Conservation (phyloP, 1,139 yeast genomes). For the Sugiyamaella castrensis region DNA sequence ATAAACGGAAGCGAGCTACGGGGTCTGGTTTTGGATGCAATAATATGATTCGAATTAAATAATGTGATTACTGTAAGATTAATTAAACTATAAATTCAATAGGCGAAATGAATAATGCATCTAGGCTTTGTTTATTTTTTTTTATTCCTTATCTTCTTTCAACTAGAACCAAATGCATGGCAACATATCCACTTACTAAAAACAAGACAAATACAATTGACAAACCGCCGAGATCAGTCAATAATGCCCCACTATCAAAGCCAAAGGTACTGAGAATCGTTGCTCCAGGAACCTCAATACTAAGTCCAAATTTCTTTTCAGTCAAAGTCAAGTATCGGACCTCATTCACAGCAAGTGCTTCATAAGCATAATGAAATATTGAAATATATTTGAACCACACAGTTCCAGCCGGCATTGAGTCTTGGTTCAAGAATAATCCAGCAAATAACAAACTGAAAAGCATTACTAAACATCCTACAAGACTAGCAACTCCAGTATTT, state of each 20-base stretch:
- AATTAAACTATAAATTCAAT: too few species aligned
- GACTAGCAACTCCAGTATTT: constrained; percentile 92
- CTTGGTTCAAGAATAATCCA: constrained; percentile 84
- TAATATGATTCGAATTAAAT: too few species aligned
- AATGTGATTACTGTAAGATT: too few species aligned
- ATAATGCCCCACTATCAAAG: constrained; percentile 73
- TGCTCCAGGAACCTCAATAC: constrained; percentile 98
- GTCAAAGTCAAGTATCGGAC: constrained; percentile 81
- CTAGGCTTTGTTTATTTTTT: not conserved
- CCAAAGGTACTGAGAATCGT: constrained; percentile 94
- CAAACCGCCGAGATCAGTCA: constrained; percentile 59
- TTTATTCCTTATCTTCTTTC: constrained; percentile 56
- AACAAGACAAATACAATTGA: constrained; percentile 47
- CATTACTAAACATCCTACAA: constrained; percentile 79
- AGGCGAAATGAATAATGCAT: not conserved
- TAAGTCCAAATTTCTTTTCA: constrained; percentile 87
- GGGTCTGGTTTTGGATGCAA: too few species aligned
- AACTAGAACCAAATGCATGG: constrained; percentile 67
- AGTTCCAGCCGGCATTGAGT: constrained; percentile 66
- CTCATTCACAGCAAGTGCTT: constrained; percentile 86
- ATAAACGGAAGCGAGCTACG: too few species aligned
- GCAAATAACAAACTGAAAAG: constrained; percentile 86
- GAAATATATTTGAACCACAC: constrained; percentile 82
- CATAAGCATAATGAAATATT: constrained; percentile 93
- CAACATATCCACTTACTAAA: constrained; percentile 65